A percentile compares a stretch with the other conserved stretches of the same genome.
These are phyloP conservation scores for Salix caprea DNA, from an alignment of 345 rosid species.

Conservation along the genomic window DNA sequence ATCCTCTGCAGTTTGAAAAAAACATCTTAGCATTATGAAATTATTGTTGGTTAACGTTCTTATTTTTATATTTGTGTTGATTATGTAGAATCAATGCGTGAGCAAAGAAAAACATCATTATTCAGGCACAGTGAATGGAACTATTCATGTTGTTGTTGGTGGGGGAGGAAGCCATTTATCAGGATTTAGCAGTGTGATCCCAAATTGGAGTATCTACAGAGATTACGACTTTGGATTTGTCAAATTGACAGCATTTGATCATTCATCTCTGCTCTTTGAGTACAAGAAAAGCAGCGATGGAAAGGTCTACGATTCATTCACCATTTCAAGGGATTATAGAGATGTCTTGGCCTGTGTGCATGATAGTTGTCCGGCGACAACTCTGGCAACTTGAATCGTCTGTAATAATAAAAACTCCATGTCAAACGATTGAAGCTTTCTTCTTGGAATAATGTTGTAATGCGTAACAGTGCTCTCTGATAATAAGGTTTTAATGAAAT, in stretches of 20 bases:
- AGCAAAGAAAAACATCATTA: constrained; percentile 46
- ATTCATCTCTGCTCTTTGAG: constrained; percentile 74
- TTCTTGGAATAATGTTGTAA: neutral
- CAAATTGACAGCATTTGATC: constrained; percentile 71
- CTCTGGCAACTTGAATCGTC: constrained; percentile 47
- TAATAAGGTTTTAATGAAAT: neutral
- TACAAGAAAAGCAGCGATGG: constrained; percentile 83
- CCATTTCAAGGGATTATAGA: constrained; percentile 74
- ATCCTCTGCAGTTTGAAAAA: too few species aligned
- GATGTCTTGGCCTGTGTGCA: constrained; percentile 77
- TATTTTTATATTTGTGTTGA: neutral
- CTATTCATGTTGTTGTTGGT: constrained; percentile 86
- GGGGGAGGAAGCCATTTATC: constrained; percentile 81
- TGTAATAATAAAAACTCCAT: neutral
- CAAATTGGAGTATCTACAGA: constrained; percentile 70
- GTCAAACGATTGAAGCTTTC: neutral
- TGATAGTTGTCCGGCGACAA: constrained; percentile 64
- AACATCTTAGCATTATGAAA: too few species aligned
- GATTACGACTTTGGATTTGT: constrained; percentile 78
- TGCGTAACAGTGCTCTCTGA: neutral
- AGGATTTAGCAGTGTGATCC: constrained; percentile 39
- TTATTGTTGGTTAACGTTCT: too few species aligned
- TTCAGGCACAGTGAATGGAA: constrained; percentile 62
- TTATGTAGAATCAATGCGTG: constrained; percentile 67
- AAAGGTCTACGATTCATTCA: constrained; percentile 70